A percentile compares a stretch with the other conserved stretches of the same genome.
Conservation (phyloP, 2,329 filamentous ascomycete genomes). For the Dendryphion nanum region DNA sequence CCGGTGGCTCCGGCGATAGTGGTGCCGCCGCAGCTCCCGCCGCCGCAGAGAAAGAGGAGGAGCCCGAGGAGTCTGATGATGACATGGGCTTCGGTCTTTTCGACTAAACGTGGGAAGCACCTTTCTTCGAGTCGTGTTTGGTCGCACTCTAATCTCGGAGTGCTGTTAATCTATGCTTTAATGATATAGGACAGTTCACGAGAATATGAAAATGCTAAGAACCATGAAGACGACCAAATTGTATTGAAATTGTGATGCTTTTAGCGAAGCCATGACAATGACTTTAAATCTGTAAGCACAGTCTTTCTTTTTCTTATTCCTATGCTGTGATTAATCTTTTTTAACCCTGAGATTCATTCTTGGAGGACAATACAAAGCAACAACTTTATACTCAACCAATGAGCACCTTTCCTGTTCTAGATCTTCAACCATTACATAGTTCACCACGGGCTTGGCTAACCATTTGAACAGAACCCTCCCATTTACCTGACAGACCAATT, state of each 20-base stretch:
- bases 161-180: slow-evolving; percentile 19
- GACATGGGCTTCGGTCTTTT: slow-evolving; percentile 57
- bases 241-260: slow-evolving; percentile 24
- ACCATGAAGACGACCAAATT: slow-evolving; percentile 3
- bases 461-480: too few species aligned
- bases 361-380: slow-evolving; percentile 62
- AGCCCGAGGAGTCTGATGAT: slow-evolving; percentile 55
- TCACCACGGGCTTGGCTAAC: too few species aligned
- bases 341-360: slow-evolving; percentile 61
- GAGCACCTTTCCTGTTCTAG: too few species aligned
- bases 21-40: slow-evolving; percentile 45
- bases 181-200: slow-evolving; percentile 31
- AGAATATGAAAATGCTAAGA: slow-evolving; percentile 37
- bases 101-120: slow-evolving; percentile 44
- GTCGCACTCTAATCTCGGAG: too few species aligned
- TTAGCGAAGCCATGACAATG: slow-evolving; percentile 1
- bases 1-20: slow-evolving; percentile 51
- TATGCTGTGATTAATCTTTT: slow-evolving; percentile 61
- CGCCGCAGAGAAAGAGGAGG: slow-evolving; percentile 58
- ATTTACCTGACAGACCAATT: too few species aligned
- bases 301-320: slow-evolving; percentile 6
- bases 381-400: slow-evolving; percentile 75
- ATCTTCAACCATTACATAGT: too few species aligned
- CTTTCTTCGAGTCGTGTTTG: not conserved
- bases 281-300: slow-evolving; percentile 36